Evolutionary conservation across 106 monocot species (phyloP).

Genomic region (Alisma plantagoaquatica): DNA sequence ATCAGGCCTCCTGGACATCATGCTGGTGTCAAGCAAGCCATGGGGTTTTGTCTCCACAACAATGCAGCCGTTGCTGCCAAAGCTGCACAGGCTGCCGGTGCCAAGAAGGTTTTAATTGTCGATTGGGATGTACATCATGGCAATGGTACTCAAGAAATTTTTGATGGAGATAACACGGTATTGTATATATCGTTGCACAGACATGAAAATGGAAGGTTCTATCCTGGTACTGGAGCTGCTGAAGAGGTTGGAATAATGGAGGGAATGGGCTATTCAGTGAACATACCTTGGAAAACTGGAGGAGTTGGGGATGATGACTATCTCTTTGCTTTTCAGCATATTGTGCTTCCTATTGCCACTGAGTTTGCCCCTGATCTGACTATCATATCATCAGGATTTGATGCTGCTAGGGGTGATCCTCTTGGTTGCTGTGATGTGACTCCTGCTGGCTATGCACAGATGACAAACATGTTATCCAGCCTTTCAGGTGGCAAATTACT

Average conservation of each 20-base stretch:
- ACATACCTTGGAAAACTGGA: slow-evolving; percentile 92
- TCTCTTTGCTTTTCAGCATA: slow-evolving; percentile 79
- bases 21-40: slow-evolving; percentile 84
- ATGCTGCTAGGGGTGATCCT: too few species aligned
- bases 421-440: slow-evolving; percentile 29
- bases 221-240: slow-evolving; percentile 93
- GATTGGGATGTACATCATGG: slow-evolving; percentile 99
- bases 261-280: slow-evolving; percentile 79
- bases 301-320: slow-evolving; percentile 96
- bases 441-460: slow-evolving; percentile 79
- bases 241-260: slow-evolving; percentile 72
- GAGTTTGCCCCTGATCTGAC: background rate
- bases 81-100: slow-evolving; percentile 85
- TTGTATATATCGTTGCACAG: slow-evolving; percentile 94
- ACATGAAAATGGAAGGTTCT: slow-evolving; percentile 89
- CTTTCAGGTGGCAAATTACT: slow-evolving; percentile 59
- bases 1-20: slow-evolving; percentile 99
- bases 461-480: slow-evolving; percentile 77
- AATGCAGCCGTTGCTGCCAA: slow-evolving; percentile 93
- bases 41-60: slow-evolving; percentile 98
- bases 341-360: slow-evolving; percentile 60
- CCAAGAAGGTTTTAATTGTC: slow-evolving; percentile 90
- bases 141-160: slow-evolving; percentile 99
- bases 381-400: background rate
- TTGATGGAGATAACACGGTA: slow-evolving; percentile 82